phyloP scores from a whole-genome alignment of 768 basidiomycete species.

The Rhodocollybia butyracea region DNA sequence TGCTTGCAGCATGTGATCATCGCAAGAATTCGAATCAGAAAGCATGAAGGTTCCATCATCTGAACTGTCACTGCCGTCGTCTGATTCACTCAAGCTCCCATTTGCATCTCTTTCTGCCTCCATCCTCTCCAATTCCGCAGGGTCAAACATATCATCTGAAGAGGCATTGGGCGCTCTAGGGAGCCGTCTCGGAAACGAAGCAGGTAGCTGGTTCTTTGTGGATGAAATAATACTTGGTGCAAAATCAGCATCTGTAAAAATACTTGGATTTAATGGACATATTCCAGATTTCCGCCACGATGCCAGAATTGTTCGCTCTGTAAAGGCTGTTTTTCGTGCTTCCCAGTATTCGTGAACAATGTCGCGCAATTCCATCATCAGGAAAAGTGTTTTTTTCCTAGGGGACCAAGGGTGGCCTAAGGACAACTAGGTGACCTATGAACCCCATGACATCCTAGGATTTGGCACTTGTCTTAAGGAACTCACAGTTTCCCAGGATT shows the following conservation, averaged over 20 bases:
- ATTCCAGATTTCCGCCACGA: slow-evolving; percentile 20
- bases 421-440: too few species aligned
- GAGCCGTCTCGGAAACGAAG: background rate
- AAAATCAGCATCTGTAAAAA: slow-evolving; percentile 18
- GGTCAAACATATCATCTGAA: background rate
- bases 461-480: too few species aligned
- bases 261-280: slow-evolving; percentile 13
- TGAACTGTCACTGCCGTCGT: too few species aligned
- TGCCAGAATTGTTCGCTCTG: slow-evolving; percentile 8
- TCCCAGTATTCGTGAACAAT: slow-evolving; percentile 19
- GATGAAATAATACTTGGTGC: slow-evolving; percentile 14
- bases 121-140: background rate
- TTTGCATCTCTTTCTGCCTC: background rate
- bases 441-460: too few species aligned
- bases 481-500: too few species aligned
- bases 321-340: slow-evolving; percentile 11
- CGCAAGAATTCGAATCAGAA: too few species aligned
- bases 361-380: slow-evolving; percentile 15
- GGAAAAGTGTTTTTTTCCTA: too few species aligned
- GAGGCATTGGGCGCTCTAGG: slow-evolving; percentile 2
- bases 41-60: too few species aligned
- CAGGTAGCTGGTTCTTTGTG: background rate
- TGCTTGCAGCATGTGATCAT: too few species aligned
- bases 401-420: too few species aligned
- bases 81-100: too few species aligned